Evolutionary conservation across 768 basidiomycete species (phyloP), one percentile per base, ranked within the genome.

Genomic region (Russula sp.): DNA sequence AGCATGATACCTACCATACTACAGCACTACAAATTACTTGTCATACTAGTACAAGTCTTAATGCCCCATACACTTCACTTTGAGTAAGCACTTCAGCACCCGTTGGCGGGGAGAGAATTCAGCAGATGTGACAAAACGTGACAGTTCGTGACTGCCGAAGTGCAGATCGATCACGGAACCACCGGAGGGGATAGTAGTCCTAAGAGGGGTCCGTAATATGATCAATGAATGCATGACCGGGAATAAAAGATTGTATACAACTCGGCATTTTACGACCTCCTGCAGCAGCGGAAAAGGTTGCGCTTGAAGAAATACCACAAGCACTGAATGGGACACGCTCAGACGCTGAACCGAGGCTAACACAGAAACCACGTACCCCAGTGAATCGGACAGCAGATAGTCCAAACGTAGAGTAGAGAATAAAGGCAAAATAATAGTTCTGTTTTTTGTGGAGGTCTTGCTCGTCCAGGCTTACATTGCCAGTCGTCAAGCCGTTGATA

Each of bases 301-400:
- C 89, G 83, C 74, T 82, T 88, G 78, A 91, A 82, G 80, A 85
- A 89, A 77, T 92, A 93, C 73, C 71, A 90, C 68, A 93, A 71
- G 73, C 90, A 92, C 91, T 93, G 67, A 6, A 59, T 62, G 48
- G 39, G 5, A 7, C 40, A 55, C 3, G 27, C 0, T 59, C 22
- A 68, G 45, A 35, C 55, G 49, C 58, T 22, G 50, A 50, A 18
- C 51, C 35, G 53, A 40, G 32, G 55, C 7, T 47, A 35, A 39
- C 31, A 1, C 11, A 27, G 59, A 45, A 22, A 59, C 37, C 7
- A 82, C 89, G 66, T 73, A 91, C 91, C 71, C 91, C 91, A 57
- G 73, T 59, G 75, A 94, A 91, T 62, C 91, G 84, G 68, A 93
- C 79, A 56, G 80, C 73, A 39, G 90, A 81, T 39, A 94, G 79